Conservation (phyloP, 2,329 filamentous ascomycete species). For the Pseudopyricularia javanii region DNA sequence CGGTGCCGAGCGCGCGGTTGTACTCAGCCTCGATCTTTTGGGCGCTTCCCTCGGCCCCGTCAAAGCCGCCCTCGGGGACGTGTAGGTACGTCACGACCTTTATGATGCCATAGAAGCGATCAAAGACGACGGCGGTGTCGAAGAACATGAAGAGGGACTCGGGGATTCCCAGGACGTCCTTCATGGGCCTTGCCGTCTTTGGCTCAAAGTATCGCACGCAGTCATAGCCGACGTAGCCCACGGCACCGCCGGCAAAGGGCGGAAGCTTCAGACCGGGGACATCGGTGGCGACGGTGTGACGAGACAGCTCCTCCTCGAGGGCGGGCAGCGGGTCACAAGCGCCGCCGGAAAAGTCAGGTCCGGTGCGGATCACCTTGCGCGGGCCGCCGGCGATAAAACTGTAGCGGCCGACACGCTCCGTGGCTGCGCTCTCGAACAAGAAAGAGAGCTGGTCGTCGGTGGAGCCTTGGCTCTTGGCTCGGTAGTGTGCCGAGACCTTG, state of each 20-base stretch:
- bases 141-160: slow-evolving; percentile 97
- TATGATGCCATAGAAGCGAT: slow-evolving; percentile 85
- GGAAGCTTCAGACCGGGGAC: slow-evolving; percentile 76
- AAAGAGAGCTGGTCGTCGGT: slow-evolving; percentile 46
- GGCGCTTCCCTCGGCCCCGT: slow-evolving; percentile 10
- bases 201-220: slow-evolving; percentile 91
- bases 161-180: slow-evolving; percentile 78
- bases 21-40: slow-evolving; percentile 55
- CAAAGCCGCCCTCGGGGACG: slow-evolving; percentile 29
- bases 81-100: slow-evolving; percentile 88
- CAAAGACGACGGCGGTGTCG: slow-evolving; percentile 86
- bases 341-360: slow-evolving; percentile 66
- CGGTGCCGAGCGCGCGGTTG: slow-evolving; percentile 47
- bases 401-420: slow-evolving; percentile 86
- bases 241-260: slow-evolving; percentile 78
- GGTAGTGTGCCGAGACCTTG: slow-evolving; percentile 61
- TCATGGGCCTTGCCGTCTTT: slow-evolving; percentile 78
- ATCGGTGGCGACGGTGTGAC: slow-evolving; percentile 61
- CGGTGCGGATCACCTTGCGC: slow-evolving; percentile 74
- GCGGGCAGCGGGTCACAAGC: slow-evolving; percentile 73
- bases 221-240: slow-evolving; percentile 96
- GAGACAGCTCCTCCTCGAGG: slow-evolving; percentile 68
- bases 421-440: slow-evolving; percentile 85
- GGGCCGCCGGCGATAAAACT: slow-evolving; percentile 73
- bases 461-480: slow-evolving; percentile 39